These are phyloP conservation scores for Ophiocytium majus DNA, from an alignment of 352 stramenopile genomes.

Conservation along the genomic window DNA sequence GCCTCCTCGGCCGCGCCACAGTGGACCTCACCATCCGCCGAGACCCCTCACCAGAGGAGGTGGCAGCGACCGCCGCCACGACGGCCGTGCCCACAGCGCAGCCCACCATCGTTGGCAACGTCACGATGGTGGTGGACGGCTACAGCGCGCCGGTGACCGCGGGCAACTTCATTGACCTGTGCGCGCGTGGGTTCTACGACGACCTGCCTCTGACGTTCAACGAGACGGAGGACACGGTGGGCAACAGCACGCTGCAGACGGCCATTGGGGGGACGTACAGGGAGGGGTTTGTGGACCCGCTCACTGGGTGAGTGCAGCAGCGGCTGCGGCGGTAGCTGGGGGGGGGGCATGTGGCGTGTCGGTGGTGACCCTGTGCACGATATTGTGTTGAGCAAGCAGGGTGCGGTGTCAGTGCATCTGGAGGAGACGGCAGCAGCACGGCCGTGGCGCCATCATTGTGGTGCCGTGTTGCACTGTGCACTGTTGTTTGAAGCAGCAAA, in stretches of 20 bases:
- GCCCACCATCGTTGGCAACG: constrained; percentile 41
- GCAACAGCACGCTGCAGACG: constrained; percentile 36
- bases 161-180: constrained; percentile 61
- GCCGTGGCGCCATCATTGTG: too few relatives aligned
- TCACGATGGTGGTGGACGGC: constrained; percentile 58
- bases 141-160: constrained; percentile 60
- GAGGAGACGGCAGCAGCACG: too few relatives aligned
- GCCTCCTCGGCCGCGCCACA: constrained; percentile 34
- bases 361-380: too few relatives aligned
- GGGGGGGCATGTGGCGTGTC: too few relatives aligned
- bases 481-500: too few relatives aligned
- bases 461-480: too few relatives aligned
- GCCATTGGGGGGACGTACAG: constrained; percentile 49
- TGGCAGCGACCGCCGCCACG: neutral
- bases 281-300: constrained; percentile 53
- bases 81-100: neutral
- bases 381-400: too few relatives aligned
- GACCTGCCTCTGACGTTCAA: constrained; percentile 45
- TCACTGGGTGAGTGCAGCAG: constrained; percentile 45
- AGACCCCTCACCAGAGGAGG: constrained; percentile 16
- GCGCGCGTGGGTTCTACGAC: constrained; percentile 54
- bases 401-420: too few relatives aligned
- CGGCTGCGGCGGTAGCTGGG: too few relatives aligned
- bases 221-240: constrained; percentile 27
- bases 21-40: constrained; percentile 38